Evolutionary conservation across 371 early-diverging fungal species (phyloP).

Genomic region (Amoeboaphelidium occidentale): DNA sequence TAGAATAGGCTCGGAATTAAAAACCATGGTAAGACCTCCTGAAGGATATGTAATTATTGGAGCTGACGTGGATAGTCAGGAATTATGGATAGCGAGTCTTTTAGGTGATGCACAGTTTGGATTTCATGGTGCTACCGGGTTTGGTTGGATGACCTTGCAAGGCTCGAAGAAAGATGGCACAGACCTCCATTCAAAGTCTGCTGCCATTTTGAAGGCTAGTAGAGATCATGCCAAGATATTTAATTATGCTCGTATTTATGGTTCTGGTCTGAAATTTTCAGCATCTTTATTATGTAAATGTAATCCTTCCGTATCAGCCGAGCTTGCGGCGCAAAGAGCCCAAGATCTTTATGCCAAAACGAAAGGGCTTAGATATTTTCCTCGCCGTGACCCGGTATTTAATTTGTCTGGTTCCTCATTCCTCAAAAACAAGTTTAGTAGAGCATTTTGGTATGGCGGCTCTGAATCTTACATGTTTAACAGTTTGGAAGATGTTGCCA

Average conservation of each 20-base stretch:
- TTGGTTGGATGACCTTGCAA: constrained; percentile 94
- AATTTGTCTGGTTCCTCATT: constrained; percentile 1
- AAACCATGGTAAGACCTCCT: constrained; percentile 55
- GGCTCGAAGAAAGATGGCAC: constrained; percentile 71
- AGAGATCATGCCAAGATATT: constrained; percentile 83
- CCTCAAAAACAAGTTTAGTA: constrained; percentile 6
- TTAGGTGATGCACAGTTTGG: constrained; percentile 86
- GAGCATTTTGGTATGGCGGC: constrained; percentile 62
- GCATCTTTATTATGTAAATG: constrained; percentile 50
- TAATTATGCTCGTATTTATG: constrained; percentile 90
- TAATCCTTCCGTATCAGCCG: constrained; percentile 29
- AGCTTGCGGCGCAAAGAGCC: constrained; percentile 23
- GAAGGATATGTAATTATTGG: constrained; percentile 63
- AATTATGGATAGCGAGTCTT: constrained; percentile 85
- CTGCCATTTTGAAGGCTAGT: constrained; percentile 55
- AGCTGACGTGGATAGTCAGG: constrained; percentile 92
- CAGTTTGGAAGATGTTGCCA: constrained; percentile 56
- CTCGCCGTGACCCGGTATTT: constrained; percentile 2
- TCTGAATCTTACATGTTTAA: constrained; percentile 91
- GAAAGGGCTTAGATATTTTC: constrained; percentile 42
- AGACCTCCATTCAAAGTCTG: constrained; percentile 83
- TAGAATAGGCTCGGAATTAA: constrained; percentile 82
- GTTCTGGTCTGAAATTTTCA: constrained; percentile 71
- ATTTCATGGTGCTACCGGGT: constrained; percentile 71
- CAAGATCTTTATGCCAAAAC: constrained; percentile 45